Base-by-base conservation (phyloP, 345 rosid genomes). In the Syzygium aqueum region DNA sequence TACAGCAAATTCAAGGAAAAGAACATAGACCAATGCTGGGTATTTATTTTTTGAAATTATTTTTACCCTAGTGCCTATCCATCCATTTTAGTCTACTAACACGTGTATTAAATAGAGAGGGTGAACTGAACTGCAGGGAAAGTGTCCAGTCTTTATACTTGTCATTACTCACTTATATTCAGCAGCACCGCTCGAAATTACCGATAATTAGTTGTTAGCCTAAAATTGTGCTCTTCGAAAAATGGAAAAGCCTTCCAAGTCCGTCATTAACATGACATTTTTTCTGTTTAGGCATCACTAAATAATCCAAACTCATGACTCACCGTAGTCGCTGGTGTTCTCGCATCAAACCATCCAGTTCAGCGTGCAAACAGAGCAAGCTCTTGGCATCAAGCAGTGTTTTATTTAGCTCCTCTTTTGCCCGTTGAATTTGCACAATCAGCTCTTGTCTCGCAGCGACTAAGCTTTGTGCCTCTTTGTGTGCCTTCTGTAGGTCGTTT, bases 271-370 rank as follows among this genome's bases (percentile, higher is more conserved):
- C 65, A 51, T 43, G 65, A 56, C 80, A 85, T 56, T 30, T 85
- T 84, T n/a, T 21, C 30, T 7, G 43, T 40, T 53, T 19, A 14
- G 57, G 50, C 43, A 77, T 40, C 49, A 28, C 25, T 28, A 52
- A 33, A 51, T 7, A 11, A 37, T 25, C 40, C 78, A 77, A 33
- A 33, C 21, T 77, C 16, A 30, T 53, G 49, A 89, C 96, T 93
- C 91, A 97, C 99, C 98, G 90, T 88, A 96, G 87, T 84, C 91
- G 92, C 90, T 89, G 88, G 90, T 91, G 94, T 91, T 97, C 97
- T 85, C 89, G 91, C 91, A 90, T 93, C 93, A 94, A 91, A 86
- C 87, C 89, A 43, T 94, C 96, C 86, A 94, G 96, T 89, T 95
- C 96, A 85, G 91, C 93, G 53, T 51, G 91, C 86, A 94, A 89